A percentile compares a stretch with the other conserved stretches of the same genome.
These are phyloP conservation scores for Kwoniella shandongensis DNA, from an alignment of 768 basidiomycete genomes.

Conservation along the genomic window DNA sequence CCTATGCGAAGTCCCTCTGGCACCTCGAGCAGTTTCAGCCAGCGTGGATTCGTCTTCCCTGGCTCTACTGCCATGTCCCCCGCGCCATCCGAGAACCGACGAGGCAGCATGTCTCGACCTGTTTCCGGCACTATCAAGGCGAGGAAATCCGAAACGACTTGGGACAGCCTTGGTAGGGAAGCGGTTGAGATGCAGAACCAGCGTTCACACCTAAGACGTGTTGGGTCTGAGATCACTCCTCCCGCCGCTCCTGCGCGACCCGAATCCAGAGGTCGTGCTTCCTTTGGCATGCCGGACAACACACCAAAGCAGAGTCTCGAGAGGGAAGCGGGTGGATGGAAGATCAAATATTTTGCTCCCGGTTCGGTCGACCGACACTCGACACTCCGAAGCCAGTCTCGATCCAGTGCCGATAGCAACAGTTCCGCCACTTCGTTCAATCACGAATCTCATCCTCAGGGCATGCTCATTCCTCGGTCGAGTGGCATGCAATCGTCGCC, in stretches of 20 bases:
- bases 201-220: constrained; percentile 10
- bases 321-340: constrained; percentile 32
- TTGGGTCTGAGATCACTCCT: not conserved
- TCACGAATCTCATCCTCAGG: not conserved
- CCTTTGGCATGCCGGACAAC: constrained; percentile 5
- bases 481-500: constrained; percentile 5
- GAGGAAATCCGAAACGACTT: constrained; percentile 27
- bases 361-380: constrained; percentile 8
- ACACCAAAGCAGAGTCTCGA: constrained; percentile 44
- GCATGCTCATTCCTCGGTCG: constrained; percentile 8
- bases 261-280: constrained; percentile 1
- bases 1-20: constrained; percentile 28
- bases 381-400: constrained; percentile 11
- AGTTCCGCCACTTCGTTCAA: not conserved
- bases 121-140: constrained; percentile 37
- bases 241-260: constrained; percentile 11
- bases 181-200: constrained; percentile 20
- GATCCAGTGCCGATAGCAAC: constrained; percentile 5
- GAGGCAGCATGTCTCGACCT: constrained; percentile 23
- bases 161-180: constrained; percentile 40
- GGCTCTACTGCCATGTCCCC: constrained; percentile 21
- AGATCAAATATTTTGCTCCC: constrained; percentile 29
- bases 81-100: constrained; percentile 5
- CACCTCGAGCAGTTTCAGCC: constrained; percentile 22
- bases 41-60: constrained; percentile 32